Percentiles rank a stretch among this genome's conserved stretches.
Evolutionary conservation across 78 protist species (phyloP).

Genomic region (Guillardia theta): DNA sequence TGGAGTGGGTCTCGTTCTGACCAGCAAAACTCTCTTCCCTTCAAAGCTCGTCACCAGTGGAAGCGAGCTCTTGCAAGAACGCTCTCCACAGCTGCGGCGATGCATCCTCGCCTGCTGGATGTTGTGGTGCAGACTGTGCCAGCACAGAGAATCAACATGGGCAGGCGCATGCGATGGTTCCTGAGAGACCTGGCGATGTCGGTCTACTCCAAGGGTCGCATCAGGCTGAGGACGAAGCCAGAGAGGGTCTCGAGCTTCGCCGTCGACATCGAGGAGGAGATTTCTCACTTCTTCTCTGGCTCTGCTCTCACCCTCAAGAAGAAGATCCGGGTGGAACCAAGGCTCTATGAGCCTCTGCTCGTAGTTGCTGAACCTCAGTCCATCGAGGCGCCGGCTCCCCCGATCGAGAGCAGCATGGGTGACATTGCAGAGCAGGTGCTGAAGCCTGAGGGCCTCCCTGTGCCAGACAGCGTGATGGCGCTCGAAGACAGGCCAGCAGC

Average conservation of each 20-base stretch:
- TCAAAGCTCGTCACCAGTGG: neutral
- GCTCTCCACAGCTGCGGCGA: neutral
- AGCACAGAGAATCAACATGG: neutral
- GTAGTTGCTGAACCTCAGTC: neutral
- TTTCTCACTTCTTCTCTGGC: neutral
- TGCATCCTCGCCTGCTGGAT: neutral
- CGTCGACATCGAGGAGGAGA: neutral
- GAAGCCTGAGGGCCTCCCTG: too few relatives aligned
- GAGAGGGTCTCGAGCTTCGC: too few relatives aligned
- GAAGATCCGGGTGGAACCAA: neutral
- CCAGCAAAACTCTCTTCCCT: neutral
- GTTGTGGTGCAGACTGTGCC: slow-evolving; percentile 12
- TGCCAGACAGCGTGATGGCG: too few relatives aligned
- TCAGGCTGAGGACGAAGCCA: neutral
- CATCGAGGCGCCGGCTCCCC: too few relatives aligned
- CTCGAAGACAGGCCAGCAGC: too few relatives aligned
- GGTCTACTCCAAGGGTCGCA: neutral
- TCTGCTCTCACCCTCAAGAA: neutral
- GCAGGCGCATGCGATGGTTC: neutral
- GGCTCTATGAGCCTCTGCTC: slow-evolving; percentile 3
- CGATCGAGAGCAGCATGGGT: too few relatives aligned
- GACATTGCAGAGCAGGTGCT: too few relatives aligned
- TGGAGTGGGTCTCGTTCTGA: neutral
- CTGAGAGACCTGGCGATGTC: neutral
- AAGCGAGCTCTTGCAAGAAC: neutral